phyloP scores from a whole-genome alignment of 768 basidiomycete species.

The Suillus bovinus region DNA sequence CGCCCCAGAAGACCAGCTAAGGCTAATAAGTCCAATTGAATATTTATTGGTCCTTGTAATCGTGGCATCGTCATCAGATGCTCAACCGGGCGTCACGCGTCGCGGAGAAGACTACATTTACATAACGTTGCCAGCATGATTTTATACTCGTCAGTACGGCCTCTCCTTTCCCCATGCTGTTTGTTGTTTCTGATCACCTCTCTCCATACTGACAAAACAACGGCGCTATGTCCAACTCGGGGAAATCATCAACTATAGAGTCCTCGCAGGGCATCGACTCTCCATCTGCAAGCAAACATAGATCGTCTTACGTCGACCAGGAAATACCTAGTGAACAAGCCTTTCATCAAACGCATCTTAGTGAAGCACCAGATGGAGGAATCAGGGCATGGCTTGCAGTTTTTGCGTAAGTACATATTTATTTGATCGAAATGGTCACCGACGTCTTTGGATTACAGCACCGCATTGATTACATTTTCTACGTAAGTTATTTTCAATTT shows the following conservation, averaged over 20 bases:
- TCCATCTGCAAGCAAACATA: background rate
- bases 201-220: too few species aligned
- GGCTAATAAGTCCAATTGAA: too few species aligned
- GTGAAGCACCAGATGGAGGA: conserved; percentile 30
- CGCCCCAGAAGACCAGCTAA: too few species aligned
- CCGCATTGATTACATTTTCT: conserved; percentile 21
- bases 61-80: too few species aligned
- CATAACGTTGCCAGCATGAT: too few species aligned
- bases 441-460: conserved; percentile 39
- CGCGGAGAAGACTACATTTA: too few species aligned
- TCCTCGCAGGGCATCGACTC: background rate
- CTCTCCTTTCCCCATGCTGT: too few species aligned
- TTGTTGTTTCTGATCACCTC: too few species aligned
- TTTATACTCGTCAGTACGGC: too few species aligned
- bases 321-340: background rate
- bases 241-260: background rate
- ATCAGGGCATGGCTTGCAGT: conserved; percentile 32
- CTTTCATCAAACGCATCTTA: conserved; percentile 17
- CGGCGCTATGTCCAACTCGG: background rate
- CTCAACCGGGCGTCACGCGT: too few species aligned
- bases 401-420: conserved; percentile 21
- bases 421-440: conserved; percentile 10
- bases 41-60: too few species aligned
- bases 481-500: background rate
- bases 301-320: background rate